A percentile compares a stretch with the other conserved stretches of the same genome.
These are phyloP conservation scores for Xylariaceae sp. DNA, from an alignment of 2,329 filamentous ascomycete genomes.

Conservation along the genomic window DNA sequence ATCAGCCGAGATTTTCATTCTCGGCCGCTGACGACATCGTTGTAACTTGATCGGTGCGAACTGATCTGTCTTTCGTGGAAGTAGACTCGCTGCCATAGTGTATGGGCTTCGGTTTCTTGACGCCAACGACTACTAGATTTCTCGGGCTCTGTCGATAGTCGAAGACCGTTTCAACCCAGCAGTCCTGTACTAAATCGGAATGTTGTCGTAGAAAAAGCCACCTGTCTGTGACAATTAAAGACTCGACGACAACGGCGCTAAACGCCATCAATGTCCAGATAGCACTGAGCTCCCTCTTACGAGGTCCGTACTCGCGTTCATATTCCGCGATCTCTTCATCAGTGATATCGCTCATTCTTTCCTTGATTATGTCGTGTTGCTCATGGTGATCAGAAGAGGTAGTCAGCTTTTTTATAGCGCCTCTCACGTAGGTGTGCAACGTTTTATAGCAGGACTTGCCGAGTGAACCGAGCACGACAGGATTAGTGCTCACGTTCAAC, in stretches of 20 bases:
- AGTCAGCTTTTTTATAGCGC: constrained; percentile 78
- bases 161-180: constrained; percentile 94
- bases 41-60: neutral
- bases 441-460: constrained; percentile 79
- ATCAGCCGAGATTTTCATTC: constrained; percentile 11
- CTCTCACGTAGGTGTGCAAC: constrained; percentile 79
- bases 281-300: constrained; percentile 82
- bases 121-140: constrained; percentile 90
- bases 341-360: constrained; percentile 71
- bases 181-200: constrained; percentile 68
- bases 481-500: constrained; percentile 69
- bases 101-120: constrained; percentile 64
- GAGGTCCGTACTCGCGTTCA: constrained; percentile 65
- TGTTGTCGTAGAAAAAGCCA: constrained; percentile 89
- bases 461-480: constrained; percentile 86
- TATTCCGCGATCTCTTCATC: constrained; percentile 80
- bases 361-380: constrained; percentile 62
- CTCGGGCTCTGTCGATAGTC: constrained; percentile 85
- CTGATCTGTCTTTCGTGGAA: neutral
- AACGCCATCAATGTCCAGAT: constrained; percentile 98
- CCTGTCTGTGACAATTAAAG: constrained; percentile 86
- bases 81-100: neutral
- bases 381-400: constrained; percentile 62
- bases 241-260: constrained; percentile 87
- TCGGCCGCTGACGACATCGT: constrained; percentile 13